Evolutionary conservation across 495 filamentous ascomycete species (phyloP).

Genomic region (Talaromyces wortmannii): DNA sequence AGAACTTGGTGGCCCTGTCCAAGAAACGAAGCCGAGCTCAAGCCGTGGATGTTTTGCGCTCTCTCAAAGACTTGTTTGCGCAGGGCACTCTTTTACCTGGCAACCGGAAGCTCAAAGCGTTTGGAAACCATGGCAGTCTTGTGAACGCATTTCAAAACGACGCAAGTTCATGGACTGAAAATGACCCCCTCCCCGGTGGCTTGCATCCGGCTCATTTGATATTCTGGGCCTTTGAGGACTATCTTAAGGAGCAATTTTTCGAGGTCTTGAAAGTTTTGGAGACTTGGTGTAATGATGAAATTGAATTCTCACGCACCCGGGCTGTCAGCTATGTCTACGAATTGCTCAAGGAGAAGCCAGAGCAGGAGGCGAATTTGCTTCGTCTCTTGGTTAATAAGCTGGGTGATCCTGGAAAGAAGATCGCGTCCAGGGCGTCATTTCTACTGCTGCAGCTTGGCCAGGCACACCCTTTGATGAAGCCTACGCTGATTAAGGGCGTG

Average conservation of each 20-base stretch:
- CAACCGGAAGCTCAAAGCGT: conserved; percentile 71
- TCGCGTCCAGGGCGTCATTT: conserved; percentile 86
- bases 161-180: conserved; percentile 53
- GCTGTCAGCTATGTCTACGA: conserved; percentile 85
- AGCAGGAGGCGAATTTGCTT: conserved; percentile 92
- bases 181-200: conserved; percentile 59
- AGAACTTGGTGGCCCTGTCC: conserved; percentile 71
- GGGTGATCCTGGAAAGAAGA: conserved; percentile 88
- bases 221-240: conserved; percentile 89
- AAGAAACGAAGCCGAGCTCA: conserved; percentile 89
- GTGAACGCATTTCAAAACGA: conserved; percentile 55
- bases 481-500: conserved; percentile 71
- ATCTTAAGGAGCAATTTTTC: conserved; percentile 87
- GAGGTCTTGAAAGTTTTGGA: conserved; percentile 86
- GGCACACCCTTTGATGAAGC: conserved; percentile 89
- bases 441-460: conserved; percentile 83
- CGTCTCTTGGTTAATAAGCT: conserved; percentile 92
- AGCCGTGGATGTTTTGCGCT: conserved; percentile 82
- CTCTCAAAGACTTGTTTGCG: conserved; percentile 88
- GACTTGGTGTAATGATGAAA: conserved; percentile 85
- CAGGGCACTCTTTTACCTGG: conserved; percentile 78
- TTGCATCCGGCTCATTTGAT: conserved; percentile 71
- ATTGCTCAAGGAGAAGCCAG: conserved; percentile 87
- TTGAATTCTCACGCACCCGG: conserved; percentile 80
- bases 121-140: conserved; percentile 74